Conservation (phyloP, 1,139 yeast genomes). For the Magnusiomyces suaveolens region DNA sequence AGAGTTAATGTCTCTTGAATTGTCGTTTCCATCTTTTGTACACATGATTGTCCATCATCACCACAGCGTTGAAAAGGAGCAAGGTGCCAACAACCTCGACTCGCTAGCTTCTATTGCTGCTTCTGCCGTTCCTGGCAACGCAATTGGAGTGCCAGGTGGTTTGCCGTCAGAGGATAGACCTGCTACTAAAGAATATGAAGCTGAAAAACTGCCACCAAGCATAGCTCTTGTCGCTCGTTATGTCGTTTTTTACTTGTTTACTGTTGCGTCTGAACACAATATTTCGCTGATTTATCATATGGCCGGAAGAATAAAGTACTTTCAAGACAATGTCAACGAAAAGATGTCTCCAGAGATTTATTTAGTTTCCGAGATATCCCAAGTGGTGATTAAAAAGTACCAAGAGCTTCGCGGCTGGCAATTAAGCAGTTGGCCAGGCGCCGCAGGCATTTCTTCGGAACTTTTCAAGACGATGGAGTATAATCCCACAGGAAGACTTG, state of each 20-base stretch:
- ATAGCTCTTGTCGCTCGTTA: conserved; percentile 33
- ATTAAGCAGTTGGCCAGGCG: conserved; percentile 74
- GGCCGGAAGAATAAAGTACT: conserved; percentile 73
- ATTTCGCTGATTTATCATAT: conserved; percentile 65
- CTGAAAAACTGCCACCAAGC: conserved; percentile 8
- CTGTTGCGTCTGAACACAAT: conserved; percentile 57
- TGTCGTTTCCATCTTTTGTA: conserved; percentile 54
- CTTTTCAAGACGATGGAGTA: conserved; percentile 47
- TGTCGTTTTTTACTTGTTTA: conserved; percentile 49
- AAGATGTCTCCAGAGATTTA: conserved; percentile 40
- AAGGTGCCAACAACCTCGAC: background rate
- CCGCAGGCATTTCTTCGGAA: conserved; percentile 56
- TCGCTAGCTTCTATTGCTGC: conserved; percentile 18
- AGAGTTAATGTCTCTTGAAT: conserved; percentile 40
- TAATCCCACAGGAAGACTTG: conserved; percentile 22
- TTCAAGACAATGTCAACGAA: conserved; percentile 46
- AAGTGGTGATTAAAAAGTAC: conserved; percentile 49
- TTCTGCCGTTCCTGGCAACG: conserved; percentile 15
- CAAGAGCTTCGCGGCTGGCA: conserved; percentile 58
- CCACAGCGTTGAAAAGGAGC: conserved; percentile 40
- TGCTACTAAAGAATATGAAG: conserved; percentile 20
- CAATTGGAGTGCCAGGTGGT: too few relatives aligned
- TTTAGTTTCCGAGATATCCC: conserved; percentile 63
- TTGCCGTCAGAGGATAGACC: conserved; percentile 8
- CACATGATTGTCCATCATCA: conserved; percentile 71